Base-by-base conservation (phyloP, 306 rosid genomes). In the Alnus rubra region DNA sequence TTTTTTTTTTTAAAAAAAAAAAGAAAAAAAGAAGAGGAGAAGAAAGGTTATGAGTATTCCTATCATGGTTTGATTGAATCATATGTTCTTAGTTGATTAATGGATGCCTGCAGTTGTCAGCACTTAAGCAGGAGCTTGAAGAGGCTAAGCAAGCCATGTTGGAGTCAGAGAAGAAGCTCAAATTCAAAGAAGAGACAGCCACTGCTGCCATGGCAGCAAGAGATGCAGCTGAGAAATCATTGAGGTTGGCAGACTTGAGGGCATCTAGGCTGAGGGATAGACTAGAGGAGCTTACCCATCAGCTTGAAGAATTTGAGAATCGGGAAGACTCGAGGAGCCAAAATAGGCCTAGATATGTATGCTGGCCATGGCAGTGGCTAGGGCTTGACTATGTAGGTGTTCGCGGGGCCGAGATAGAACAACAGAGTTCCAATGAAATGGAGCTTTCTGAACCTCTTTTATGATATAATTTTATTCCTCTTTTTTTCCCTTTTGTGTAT, bases 341-440 rank as follows among this genome's bases (percentile, higher is more conserved):
- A 77, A 87, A 73, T 73, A 83, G 91, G 74, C 94, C 92, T 67
- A 93, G 98, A 87, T 96, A 96, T 79, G 90, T 87, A 69, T 96
- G 99, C 86, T 96, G 99, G 99, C 99, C 98, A 16, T 96, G 99
- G 99, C 93, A 96, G 74, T 96, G 98, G 99, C 98, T 91, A 51
- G 99, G 99, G 71, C 4, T 93, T 77, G 98, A 96, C 86, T 90
- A 80, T 18, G 99, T 93, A 56, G 98, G 99, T 53, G 35, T 76
- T 79, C 92, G 69, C 55, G 92, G 70, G 60, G 62, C 92, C 3
- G 94, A 89, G 30, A 76, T 88, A 35, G 88, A 82, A 73, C 92
- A 79, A 74, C 81, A 85, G 60, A 81, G 74, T 74, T 85, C 98
- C 76, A 96, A 93, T 37, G 99, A 96, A 90, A 96, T 96, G 99